Evolutionary conservation across 2,329 filamentous ascomycete genomes (phyloP), one percentile per base, ranked within the genome.

Genomic region (Colletotrichum endophyticum): DNA sequence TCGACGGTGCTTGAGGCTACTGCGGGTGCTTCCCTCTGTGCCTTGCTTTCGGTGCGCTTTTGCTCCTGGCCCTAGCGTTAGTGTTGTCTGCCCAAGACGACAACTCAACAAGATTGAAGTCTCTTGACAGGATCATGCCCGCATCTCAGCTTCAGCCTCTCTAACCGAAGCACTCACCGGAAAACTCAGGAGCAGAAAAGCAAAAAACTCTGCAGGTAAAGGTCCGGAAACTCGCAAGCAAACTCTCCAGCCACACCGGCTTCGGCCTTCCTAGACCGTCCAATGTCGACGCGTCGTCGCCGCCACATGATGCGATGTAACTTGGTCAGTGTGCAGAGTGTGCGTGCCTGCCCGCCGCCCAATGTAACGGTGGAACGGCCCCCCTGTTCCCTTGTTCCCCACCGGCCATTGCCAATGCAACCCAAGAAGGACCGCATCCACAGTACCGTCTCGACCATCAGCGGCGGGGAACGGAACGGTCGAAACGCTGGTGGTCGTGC

Each of bases 301-400:
- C 70, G 70, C 70, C 74, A 73, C 74, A 69, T 76, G 70, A 69
- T 69, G 70, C 70, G 34, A 70, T 73, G 73, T 63, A 72, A 72
- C 73, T 53, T 64, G 62, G 34, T 61, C 72, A 44, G 66, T 63
- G 57, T 39, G 64, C 30, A 19, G 16, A 27, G 57, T 57, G 71
- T 63, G 71, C 30, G 32, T 61, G 44, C 70, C 34, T 27, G 34
- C 70, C 66, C 70, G 71, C 28, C 61, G 74, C 59, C 70, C 66
- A 66, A 74, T 74, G 74, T 39, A 76, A 76, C 74, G 74, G 64
- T 76, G 70, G 66, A 76, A 76, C 74, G 70, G 70, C 19, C 70
- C 74, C 73, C 34, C 44, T 53, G n/a, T 22, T 53, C 44, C 61
- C 56, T 76, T n/a, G n/a, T 27, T n/a, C 70, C 36, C 71, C 66